Evolutionary conservation across 108 stramenopile species (phyloP).

Genomic region (Nitzschia inconspicua): DNA sequence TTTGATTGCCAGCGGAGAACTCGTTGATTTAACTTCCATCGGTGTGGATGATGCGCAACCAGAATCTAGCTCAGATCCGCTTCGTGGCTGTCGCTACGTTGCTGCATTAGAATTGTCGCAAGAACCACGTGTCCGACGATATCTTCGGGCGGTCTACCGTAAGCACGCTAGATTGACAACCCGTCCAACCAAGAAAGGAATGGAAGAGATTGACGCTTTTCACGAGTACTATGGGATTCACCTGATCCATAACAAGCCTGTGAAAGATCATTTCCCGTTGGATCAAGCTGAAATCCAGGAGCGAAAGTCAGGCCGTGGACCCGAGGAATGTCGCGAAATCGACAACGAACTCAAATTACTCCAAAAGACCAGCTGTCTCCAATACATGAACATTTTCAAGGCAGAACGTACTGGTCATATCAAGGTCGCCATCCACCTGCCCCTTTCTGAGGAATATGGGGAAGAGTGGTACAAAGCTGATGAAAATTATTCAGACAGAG

Average conservation of each 20-base stretch:
- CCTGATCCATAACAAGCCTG: conserved; percentile 67
- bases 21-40: conserved; percentile 63
- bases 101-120: conserved; percentile 86
- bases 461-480: conserved; percentile 61
- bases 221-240: conserved; percentile 89
- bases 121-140: conserved; percentile 78
- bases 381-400: conserved; percentile 80
- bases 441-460: conserved; percentile 41
- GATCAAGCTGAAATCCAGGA: conserved; percentile 45
- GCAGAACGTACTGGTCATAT: conserved; percentile 73
- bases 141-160: conserved; percentile 67
- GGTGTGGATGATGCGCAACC: conserved; percentile 42
- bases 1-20: conserved; percentile 78
- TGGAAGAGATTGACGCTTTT: conserved; percentile 74
- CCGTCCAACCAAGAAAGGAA: conserved; percentile 78
- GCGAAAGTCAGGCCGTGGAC: conserved; percentile 40
- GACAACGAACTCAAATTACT: conserved; percentile 57
- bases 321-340: conserved; percentile 62
- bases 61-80: conserved; percentile 55
- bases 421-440: conserved; percentile 65
- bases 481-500: conserved; percentile 36
- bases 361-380: conserved; percentile 70
- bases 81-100: conserved; percentile 81
- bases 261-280: conserved; percentile 82
- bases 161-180: conserved; percentile 68